A percentile compares a stretch with the other conserved stretches of the same genome.
phyloP scores from a whole-genome alignment of 2,329 filamentous ascomycete species.

The Penicillium verrucosum region DNA sequence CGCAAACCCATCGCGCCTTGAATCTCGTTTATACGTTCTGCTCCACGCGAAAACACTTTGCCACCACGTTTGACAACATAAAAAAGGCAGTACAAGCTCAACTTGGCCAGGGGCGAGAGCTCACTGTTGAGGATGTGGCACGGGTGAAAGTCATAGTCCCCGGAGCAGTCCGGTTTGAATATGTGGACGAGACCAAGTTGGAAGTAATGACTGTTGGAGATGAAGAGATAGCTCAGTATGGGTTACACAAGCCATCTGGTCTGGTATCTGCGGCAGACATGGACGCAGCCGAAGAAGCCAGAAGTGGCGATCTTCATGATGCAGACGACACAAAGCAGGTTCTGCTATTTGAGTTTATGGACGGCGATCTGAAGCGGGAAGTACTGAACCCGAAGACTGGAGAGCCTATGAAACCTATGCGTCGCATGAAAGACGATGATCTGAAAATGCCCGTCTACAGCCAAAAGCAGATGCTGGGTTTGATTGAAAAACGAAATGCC shows the following conservation, averaged over 20 bases:
- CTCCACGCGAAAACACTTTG: conserved; percentile 84
- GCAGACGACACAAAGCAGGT: conserved; percentile 58
- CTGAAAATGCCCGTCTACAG: conserved; percentile 90
- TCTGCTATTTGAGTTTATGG: conserved; percentile 86
- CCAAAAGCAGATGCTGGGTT: conserved; percentile 81
- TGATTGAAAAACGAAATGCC: conserved; percentile 85
- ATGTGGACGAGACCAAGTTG: conserved; percentile 79
- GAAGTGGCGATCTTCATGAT: conserved; percentile 25
- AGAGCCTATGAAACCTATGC: conserved; percentile 64
- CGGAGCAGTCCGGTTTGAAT: conserved; percentile 74
- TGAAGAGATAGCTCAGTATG: conserved; percentile 60
- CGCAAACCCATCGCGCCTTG: conserved; percentile 75
- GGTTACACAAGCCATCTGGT: conserved; percentile 51
- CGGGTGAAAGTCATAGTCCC: conserved; percentile 76
- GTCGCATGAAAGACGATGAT: conserved; percentile 70
- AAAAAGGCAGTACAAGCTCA: conserved; percentile 80
- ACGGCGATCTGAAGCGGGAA: conserved; percentile 83
- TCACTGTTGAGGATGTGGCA: conserved; percentile 76
- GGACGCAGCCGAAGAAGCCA: conserved; percentile 28
- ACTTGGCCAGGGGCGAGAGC: conserved; percentile 57
- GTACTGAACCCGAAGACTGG: conserved; percentile 70
- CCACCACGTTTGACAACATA: conserved; percentile 88
- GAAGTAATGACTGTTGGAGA: conserved; percentile 68
- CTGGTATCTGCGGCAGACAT: conserved; percentile 16
- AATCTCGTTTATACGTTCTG: conserved; percentile 96